Evolutionary conservation across 1,139 yeast species (phyloP), one percentile per base, ranked within the genome.

Genomic region (Geotrichum aggregatum): DNA sequence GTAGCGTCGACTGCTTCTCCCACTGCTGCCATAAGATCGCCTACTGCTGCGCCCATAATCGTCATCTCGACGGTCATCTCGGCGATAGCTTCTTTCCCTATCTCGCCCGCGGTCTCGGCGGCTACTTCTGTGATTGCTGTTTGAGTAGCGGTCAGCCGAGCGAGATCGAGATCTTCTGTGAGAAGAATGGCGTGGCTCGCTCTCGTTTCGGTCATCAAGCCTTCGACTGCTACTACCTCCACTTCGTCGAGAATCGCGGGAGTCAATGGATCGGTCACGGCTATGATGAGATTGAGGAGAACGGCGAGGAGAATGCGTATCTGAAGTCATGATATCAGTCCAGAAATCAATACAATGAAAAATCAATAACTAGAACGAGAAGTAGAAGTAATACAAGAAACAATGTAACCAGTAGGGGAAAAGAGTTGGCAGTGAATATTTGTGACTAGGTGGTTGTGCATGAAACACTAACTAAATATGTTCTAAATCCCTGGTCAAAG

Each of bases 51-150:
- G 38, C 1, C 34, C 14, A 14, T 38, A 24, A 3, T 28, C 39
- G 24, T 26, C 28, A 19, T 34, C 30, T 2, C 45, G 28, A 3
- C 43, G 18, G 18, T 19, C 24, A 30, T 49, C 47, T 10, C 53
- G 28, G 28, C 8, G 28, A 8, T 24, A 24, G 34, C 33, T 44
- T 11, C 54, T 34, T 16, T 54, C 24, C 14, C 53, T 26, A 28
- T 31, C 16, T 16, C 56, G 39, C 18, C 39, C 41, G 7, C 49
- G 47, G n/a, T 50, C 44, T 33, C 45, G 51, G 21, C 51, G 42
- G 11, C 34, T 47, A 28, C 55, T 42, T 21, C 54, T 21, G 42
- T 22, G 42, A 22, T 18, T 11, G 16, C 30, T 21, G 16, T 18
- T 49, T 22, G 35, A 42, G 40, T 38, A 33, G 19, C 48, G 48